These are phyloP conservation scores for Penicillium bialowiezense DNA, from an alignment of 495 filamentous ascomycete species.

Conservation along the genomic window DNA sequence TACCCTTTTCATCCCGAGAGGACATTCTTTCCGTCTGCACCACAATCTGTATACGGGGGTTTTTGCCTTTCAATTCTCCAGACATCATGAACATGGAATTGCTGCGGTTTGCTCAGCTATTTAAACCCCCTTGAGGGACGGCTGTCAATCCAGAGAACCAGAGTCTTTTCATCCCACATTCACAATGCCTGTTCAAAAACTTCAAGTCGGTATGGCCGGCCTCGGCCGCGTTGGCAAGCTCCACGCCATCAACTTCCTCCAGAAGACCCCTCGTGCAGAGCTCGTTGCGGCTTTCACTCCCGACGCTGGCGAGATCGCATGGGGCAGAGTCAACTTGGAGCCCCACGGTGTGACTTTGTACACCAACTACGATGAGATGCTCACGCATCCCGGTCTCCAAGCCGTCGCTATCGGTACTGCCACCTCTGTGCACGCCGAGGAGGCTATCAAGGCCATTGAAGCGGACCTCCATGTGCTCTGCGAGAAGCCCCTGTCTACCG, in stretches of 20 bases:
- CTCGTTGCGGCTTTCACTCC: conserved; percentile 43
- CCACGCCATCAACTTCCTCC: conserved; percentile 43
- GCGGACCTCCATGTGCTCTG: conserved; percentile 47
- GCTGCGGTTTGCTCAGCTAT: not conserved
- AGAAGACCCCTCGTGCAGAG: conserved; percentile 42
- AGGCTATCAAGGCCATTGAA: conserved; percentile 47
- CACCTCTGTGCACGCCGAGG: conserved; percentile 46
- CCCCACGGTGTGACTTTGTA: conserved; percentile 40
- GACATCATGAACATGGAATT: not conserved
- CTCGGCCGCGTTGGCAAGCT: conserved; percentile 50
- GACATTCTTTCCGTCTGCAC: conserved; percentile 22
- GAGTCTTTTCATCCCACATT: not conserved
- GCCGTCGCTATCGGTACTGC: conserved; percentile 47
- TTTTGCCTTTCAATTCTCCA: not conserved
- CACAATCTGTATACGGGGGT: not conserved
- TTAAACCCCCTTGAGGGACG: conserved; percentile 4
- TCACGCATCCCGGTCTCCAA: conserved; percentile 42
- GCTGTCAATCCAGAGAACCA: not conserved
- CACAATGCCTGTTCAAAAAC: conserved; percentile 33
- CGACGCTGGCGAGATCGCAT: conserved; percentile 37
- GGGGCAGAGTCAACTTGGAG: conserved; percentile 38
- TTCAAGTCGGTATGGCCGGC: conserved; percentile 43
- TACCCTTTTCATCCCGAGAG: conserved; percentile 4
- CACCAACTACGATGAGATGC: conserved; percentile 48
- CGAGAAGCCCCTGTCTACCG: conserved; percentile 47